These are phyloP conservation scores for Debaryomyces singareniensis DNA, from an alignment of 1,139 yeast genomes.

Conservation along the genomic window DNA sequence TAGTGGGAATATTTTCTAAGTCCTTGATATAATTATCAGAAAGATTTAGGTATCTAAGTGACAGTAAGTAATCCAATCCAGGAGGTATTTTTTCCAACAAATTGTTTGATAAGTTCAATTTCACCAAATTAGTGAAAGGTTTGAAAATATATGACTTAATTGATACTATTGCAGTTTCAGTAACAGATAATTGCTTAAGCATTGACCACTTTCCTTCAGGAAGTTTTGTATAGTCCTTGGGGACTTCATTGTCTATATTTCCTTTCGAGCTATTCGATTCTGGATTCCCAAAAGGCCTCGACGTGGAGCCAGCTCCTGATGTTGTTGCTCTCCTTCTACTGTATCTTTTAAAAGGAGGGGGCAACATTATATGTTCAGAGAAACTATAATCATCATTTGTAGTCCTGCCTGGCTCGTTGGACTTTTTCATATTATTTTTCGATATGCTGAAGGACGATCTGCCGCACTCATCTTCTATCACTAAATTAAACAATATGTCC, in stretches of 20 bases:
- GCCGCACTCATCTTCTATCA: constrained; percentile 49
- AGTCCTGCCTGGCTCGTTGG: constrained; percentile 4
- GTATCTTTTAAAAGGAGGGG: constrained; percentile 7
- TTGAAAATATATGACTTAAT: constrained; percentile 43
- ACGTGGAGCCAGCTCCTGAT: constrained; percentile 22
- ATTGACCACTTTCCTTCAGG: constrained; percentile 46
- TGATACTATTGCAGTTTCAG: constrained; percentile 46
- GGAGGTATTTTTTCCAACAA: constrained; percentile 44
- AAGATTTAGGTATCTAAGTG: constrained; percentile 49
- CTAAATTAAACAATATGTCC: constrained; percentile 45
- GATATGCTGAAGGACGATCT: constrained; percentile 28
- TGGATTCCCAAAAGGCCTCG: constrained; percentile 14
- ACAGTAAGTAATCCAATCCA: constrained; percentile 43
- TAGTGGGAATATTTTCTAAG: constrained; percentile 33
- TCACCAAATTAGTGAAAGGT: constrained; percentile 45
- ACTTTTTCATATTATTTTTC: constrained; percentile 14
- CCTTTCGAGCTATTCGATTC: constrained; percentile 5
- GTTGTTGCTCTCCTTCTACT: constrained; percentile 23
- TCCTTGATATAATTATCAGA: constrained; percentile 47
- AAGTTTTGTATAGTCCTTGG: constrained; percentile 15
- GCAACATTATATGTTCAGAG: constrained; percentile 16
- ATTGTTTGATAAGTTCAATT: constrained; percentile 54
- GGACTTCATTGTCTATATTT: neutral
- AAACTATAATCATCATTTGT: constrained; percentile 9
- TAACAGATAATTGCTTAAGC: constrained; percentile 50